These are phyloP conservation scores for Pythium phragmiticola DNA, from an alignment of 352 stramenopile species.

Conservation along the genomic window DNA sequence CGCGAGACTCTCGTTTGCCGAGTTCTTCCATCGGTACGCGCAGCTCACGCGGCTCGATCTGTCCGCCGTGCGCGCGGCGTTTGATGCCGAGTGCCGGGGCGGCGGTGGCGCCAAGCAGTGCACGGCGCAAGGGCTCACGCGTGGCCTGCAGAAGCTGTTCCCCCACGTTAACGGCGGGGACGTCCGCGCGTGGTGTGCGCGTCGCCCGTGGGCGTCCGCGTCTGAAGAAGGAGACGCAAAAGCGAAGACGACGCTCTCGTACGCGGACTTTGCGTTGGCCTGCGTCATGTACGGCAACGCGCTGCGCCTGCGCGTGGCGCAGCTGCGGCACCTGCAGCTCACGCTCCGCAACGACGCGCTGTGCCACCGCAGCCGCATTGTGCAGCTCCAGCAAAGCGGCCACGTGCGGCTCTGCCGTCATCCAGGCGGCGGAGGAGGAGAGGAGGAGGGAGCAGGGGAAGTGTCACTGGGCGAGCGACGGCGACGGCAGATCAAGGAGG, in stretches of 20 bases:
- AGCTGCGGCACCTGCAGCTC: conserved; percentile 23
- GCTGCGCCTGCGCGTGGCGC: conserved; percentile 25
- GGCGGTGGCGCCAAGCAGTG: background rate
- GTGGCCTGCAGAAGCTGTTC: conserved; percentile 13
- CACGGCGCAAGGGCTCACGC: background rate
- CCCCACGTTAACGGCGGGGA: conserved; percentile 11
- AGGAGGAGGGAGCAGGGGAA: background rate
- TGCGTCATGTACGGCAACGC: conserved; percentile 51
- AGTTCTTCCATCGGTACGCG: conserved; percentile 67
- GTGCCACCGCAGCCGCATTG: conserved; percentile 55
- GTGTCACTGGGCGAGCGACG: conserved; percentile 4
- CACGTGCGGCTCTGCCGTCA: conserved; percentile 64
- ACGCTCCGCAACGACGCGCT: conserved; percentile 44
- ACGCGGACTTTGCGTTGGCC: conserved; percentile 58
- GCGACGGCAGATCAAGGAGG: conserved; percentile 3
- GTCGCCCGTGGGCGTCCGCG: conserved; percentile 6
- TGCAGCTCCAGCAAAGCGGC: conserved; percentile 67
- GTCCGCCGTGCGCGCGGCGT: conserved; percentile 34
- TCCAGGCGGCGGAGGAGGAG: conserved; percentile 1
- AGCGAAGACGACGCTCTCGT: conserved; percentile 29
- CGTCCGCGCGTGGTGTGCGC: conserved; percentile 21
- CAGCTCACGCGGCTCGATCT: conserved; percentile 44
- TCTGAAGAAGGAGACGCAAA: background rate
- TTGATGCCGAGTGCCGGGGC: conserved; percentile 21
- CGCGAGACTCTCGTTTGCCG: conserved; percentile 43